Conservation (phyloP, 768 basidiomycete genomes). For the Exidia glandulosa region DNA sequence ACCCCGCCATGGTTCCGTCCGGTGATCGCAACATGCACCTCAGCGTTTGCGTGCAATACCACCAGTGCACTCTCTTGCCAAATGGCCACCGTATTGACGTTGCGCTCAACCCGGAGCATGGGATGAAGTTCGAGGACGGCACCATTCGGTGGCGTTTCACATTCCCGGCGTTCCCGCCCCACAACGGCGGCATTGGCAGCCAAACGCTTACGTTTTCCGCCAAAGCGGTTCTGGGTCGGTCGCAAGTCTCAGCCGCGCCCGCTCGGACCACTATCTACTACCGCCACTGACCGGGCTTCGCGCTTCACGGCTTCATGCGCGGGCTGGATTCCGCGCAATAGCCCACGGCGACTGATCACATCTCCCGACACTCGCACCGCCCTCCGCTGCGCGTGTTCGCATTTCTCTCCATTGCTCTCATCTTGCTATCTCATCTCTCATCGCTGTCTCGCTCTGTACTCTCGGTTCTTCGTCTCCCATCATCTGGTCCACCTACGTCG, state of each 20-base stretch:
- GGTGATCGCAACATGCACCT: background rate
- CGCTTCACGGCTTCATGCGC: no score
- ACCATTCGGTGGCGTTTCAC: background rate
- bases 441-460: no score
- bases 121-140: background rate
- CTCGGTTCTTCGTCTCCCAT: no score
- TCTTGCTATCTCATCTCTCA: no score
- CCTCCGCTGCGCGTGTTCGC: no score
- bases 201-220: background rate
- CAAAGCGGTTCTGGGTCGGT: background rate
- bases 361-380: no score
- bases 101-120: background rate
- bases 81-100: background rate
- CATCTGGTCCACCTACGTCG: no score
- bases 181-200: background rate
- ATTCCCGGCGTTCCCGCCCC: background rate
- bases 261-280: background rate
- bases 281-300: no score
- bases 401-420: no score
- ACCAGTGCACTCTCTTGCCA: background rate
- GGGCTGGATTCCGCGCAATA: no score
- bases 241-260: background rate
- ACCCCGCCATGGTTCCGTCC: background rate
- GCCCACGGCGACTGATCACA: no score
- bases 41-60: background rate